phyloP scores from a whole-genome alignment of 176 grass and related monocot species.

The Poa annua region DNA sequence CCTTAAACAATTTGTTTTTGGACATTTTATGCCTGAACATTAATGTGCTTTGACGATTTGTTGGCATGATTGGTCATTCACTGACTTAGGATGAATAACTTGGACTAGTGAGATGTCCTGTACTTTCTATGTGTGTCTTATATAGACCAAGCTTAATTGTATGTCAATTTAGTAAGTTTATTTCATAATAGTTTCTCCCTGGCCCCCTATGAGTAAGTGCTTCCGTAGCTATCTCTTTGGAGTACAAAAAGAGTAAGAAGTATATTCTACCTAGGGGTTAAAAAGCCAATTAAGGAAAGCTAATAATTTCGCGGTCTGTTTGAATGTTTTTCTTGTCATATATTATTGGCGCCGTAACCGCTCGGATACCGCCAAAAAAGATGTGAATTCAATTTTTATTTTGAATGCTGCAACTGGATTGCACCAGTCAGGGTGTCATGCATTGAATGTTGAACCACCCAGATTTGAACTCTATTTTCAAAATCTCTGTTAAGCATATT shows the following conservation, averaged over 20 bases:
- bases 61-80: constrained; percentile 4
- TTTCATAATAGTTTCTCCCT: background rate
- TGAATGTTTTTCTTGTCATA: background rate
- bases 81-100: background rate
- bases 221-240: background rate
- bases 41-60: background rate
- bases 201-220: background rate
- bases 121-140: background rate
- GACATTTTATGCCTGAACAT: background rate
- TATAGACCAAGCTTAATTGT: background rate
- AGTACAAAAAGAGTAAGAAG: background rate
- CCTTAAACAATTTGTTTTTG: constrained; percentile 3
- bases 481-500: background rate
- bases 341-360: background rate
- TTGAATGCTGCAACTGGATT: background rate
- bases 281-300: background rate
- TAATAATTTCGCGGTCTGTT: background rate
- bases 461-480: background rate
- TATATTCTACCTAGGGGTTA: background rate
- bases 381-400: background rate
- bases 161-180: constrained; percentile 12
- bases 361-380: background rate
- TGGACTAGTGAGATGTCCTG: background rate
- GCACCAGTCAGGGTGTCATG: too few species aligned
- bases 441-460: background rate